phyloP scores from a whole-genome alignment of 1,284 basidiomycete species.

The Trichosporon coremiiforme region DNA sequence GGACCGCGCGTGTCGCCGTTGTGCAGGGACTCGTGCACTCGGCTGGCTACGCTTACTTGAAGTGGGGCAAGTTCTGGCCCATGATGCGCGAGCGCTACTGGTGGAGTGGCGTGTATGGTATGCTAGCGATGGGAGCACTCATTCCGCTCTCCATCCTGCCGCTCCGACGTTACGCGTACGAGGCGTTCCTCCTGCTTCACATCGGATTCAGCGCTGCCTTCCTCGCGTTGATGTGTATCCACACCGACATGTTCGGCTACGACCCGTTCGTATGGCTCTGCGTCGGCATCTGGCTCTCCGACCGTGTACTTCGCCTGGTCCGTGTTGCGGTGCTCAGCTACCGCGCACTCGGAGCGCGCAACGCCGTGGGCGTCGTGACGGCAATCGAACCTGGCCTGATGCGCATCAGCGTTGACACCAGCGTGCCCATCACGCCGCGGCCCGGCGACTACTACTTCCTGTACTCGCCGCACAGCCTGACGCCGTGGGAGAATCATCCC shows the following conservation, averaged over 20 bases:
- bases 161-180: constrained; percentile 36
- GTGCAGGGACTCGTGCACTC: constrained; percentile 41
- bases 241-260: constrained; percentile 37
- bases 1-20: constrained; percentile 35
- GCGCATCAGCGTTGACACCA: constrained; percentile 35
- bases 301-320: constrained; percentile 37
- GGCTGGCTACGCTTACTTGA: constrained; percentile 19
- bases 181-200: constrained; percentile 42
- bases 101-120: constrained; percentile 27
- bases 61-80: constrained; percentile 10
- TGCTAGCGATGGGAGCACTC: constrained; percentile 32
- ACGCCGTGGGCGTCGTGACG: constrained; percentile 29
- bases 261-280: constrained; percentile 38
- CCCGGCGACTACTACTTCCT: constrained; percentile 44
- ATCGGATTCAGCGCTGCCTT: constrained; percentile 38
- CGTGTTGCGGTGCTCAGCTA: constrained; percentile 36
- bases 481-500: constrained; percentile 45
- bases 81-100: constrained; percentile 19
- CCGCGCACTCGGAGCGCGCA: constrained; percentile 28
- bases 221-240: constrained; percentile 36
- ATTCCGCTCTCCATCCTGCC: constrained; percentile 36
- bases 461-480: constrained; percentile 35
- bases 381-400: constrained; percentile 33
- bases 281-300: constrained; percentile 39
- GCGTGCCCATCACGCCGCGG: constrained; percentile 29